A percentile compares a stretch with the other conserved stretches of the same genome.
These are phyloP conservation scores for Chalciporus sphaerocephalus DNA, from an alignment of 768 basidiomycete genomes.

Conservation along the genomic window DNA sequence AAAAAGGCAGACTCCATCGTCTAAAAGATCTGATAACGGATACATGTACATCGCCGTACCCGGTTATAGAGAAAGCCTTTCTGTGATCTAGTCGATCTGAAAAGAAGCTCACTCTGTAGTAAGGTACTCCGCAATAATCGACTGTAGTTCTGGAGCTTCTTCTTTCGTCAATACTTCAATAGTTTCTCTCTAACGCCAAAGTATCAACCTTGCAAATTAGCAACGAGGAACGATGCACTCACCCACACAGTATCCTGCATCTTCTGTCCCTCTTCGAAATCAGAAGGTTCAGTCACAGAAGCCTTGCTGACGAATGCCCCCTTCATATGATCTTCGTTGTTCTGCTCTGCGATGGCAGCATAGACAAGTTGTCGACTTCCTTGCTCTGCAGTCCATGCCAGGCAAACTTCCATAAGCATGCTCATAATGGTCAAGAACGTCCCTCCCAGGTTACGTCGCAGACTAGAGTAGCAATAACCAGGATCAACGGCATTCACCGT, in stretches of 20 bases:
- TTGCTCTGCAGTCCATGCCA: constrained; percentile 26
- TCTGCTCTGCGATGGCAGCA: constrained; percentile 25
- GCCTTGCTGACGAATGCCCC: constrained; percentile 16
- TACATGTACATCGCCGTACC: too few species aligned
- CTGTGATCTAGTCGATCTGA: too few species aligned
- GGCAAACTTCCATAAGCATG: too few species aligned
- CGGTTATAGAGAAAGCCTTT: too few species aligned
- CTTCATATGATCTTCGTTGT: constrained; percentile 20
- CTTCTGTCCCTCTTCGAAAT: constrained; percentile 28
- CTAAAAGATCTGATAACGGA: too few species aligned
- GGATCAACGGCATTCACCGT: constrained; percentile 26
- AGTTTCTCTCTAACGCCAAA: constrained; percentile 15
- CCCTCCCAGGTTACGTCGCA: constrained; percentile 9
- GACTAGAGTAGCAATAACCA: constrained; percentile 29
- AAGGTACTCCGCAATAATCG: constrained; percentile 14
- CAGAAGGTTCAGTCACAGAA: constrained; percentile 25
- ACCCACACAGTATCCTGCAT: constrained; percentile 35
- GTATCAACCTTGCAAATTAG: too few species aligned
- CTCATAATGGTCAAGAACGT: background rate
- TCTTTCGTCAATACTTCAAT: constrained; percentile 15
- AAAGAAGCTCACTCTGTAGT: too few species aligned
- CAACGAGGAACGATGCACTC: constrained; percentile 6
- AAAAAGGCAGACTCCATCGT: too few species aligned
- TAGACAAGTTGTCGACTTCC: constrained; percentile 36
- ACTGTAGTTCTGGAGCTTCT: constrained; percentile 10